Evolutionary conservation across 2,329 filamentous ascomycete genomes (phyloP).

Genomic region (Paecilomyces niveus): DNA sequence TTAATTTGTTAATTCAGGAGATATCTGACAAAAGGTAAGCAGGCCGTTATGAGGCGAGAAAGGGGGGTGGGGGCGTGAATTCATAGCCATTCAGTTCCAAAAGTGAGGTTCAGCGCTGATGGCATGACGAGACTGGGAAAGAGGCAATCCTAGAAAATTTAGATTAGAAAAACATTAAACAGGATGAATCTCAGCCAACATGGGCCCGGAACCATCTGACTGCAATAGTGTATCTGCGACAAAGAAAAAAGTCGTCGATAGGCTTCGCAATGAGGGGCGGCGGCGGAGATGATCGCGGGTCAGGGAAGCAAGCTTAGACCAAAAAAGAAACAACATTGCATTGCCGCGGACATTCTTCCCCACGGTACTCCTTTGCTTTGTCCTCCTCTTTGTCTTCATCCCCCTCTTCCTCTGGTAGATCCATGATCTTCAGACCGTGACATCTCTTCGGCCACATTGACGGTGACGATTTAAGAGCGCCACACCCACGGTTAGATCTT

Average conservation of each 20-base stretch:
- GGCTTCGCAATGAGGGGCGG: neutral
- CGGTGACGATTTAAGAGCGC: neutral
- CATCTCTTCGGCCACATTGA: neutral
- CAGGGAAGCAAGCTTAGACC: neutral
- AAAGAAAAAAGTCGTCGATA: neutral
- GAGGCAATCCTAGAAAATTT: too few species aligned
- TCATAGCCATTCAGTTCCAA: too few species aligned
- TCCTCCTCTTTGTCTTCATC: neutral
- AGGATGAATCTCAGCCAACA: neutral
- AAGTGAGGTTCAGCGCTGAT: too few species aligned
- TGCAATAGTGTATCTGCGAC: neutral
- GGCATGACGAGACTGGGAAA: too few species aligned
- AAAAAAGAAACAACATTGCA: neutral
- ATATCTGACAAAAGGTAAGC: too few species aligned
- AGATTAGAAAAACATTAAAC: too few species aligned
- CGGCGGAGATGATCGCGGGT: neutral
- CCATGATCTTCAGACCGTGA: neutral
- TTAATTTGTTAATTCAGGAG: too few species aligned
- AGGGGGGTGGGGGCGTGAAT: too few species aligned
- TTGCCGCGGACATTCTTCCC: neutral
- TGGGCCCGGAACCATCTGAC: neutral
- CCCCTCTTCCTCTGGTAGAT: neutral
- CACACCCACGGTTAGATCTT: neutral
- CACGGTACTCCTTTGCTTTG: neutral
- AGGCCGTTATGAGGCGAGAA: too few species aligned